Evolutionary conservation across 2,329 filamentous ascomycete species (phyloP), one percentile per base, ranked within the genome.

Genomic region (Aureobasidium sp.): DNA sequence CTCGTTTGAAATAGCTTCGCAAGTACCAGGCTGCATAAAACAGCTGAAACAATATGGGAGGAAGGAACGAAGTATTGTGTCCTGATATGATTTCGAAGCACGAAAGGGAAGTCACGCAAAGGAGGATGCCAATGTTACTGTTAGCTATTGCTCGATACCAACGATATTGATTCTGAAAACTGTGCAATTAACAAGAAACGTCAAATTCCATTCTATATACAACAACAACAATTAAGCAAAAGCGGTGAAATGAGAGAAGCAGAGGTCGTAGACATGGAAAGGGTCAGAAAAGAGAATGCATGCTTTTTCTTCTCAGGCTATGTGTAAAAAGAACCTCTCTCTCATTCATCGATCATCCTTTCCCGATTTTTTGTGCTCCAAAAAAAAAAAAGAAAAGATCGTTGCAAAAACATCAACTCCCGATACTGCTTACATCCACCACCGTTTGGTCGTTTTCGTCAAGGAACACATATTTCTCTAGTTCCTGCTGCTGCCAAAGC

Each of bases 11-110:
- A 59, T 61, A 71, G 70, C 66, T 72, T 62, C 66, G 70, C n/a
- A 72, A 71, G 63, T 72, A 72, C 62, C 69, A 70, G 48, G 64
- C 67, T 30, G 69, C 65, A 16, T 68, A 61, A 13, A 11, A 13
- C 42, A 14, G 32, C 11, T 16, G 29, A 36, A 10, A 14, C 21
- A 29, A 25, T 14, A 11, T 6, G 21, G 36, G n/a, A 41, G 21
- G 32, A 53, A 53, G 49, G 34, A 27, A 37, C 6, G 49, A 53
- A 11, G 34, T 7, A 21, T 10, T 29, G 32, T 53, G 49, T 30
- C 10, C 13, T 37, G 32, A 21, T 51, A 3, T 51, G 25, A 1
- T n/a, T 3, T n/a, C 9, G 11, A 16, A 41, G 36, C 7, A 29
- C 49, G 27, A 37, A 11, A 27, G 13, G 9, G 21, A 51, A 51